A percentile compares a stretch with the other conserved stretches of the same genome.
Conservation (phyloP, 139 green algal genomes). For the Chloropicon primus region DNA sequence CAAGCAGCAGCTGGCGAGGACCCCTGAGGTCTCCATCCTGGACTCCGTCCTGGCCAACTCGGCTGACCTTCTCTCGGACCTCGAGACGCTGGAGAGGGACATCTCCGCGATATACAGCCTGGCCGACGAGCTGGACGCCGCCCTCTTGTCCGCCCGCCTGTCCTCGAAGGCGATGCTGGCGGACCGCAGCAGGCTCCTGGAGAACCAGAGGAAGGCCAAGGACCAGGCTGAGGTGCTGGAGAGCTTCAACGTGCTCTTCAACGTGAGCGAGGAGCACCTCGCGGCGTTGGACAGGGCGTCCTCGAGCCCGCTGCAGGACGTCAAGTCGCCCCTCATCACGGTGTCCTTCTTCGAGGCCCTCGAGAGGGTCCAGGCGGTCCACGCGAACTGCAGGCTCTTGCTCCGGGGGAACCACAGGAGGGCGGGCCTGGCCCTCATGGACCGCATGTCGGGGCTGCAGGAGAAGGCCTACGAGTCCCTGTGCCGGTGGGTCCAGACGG, state of each 20-base stretch:
- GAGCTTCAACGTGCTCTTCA: not conserved
- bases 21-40: not conserved
- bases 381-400: slow-evolving; percentile 81
- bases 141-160: not conserved
- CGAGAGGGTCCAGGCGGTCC: slow-evolving; percentile 67
- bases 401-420: slow-evolving; percentile 81
- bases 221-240: not conserved
- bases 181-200: not conserved
- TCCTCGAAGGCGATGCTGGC: not conserved
- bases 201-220: not conserved
- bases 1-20: not conserved
- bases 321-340: too few relatives aligned
- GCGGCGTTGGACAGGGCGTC: not conserved
- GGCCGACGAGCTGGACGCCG: not conserved
- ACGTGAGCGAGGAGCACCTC: not conserved
- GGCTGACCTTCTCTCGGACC: not conserved
- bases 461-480: slow-evolving; percentile 87
- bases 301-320: too few relatives aligned
- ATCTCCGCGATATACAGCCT: not conserved
- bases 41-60: not conserved
- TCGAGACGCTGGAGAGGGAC: not conserved
- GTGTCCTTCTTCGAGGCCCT: slow-evolving; percentile 88
- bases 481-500: slow-evolving; percentile 80
- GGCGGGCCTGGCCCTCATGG: slow-evolving; percentile 93
- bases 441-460: slow-evolving; percentile 83